Base-by-base conservation (phyloP, 2,329 filamentous ascomycete genomes). In the Aspergillus floridensis region DNA sequence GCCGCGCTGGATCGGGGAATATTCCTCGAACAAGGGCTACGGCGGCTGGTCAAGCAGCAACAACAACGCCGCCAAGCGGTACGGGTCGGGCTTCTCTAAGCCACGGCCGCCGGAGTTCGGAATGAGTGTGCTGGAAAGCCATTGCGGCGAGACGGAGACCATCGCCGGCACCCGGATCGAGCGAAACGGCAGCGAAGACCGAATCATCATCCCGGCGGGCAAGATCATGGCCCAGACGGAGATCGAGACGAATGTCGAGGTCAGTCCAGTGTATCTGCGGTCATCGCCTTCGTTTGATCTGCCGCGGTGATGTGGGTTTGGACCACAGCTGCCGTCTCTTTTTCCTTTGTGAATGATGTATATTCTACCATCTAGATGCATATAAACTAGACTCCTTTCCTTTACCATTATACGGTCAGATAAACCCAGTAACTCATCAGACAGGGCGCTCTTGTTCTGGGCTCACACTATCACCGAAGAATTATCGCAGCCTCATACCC, bases 1-100 rank as follows among this genome's bases (percentile, higher is more conserved):
- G n/a, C 78, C 78, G n/a, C 66, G 72, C 65, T 67, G 81, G 57
- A 71, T 73, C 21, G 70, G 71, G 62, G 71, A 73, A 53, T 72
- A 73, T 63, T 68, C 65, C 44, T 64, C 65, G 47, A 64, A 65
- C 31, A 66, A 63, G 46, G 64, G 64, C 29, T 71, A 69, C 56
- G 61, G 63, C 3, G 61, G 63, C n/a, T 70, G 64, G 64, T 68
- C 69, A 5, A 57, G 65, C 19, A 62, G 65, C 14, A 65, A 62
- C 22, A 59, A 50, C 19, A 59, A 50, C 14, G 63, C 59, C 31
- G 50, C 51, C 7, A 63, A 59, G 16, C 62, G 66, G 19, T 66
- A 66, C 38, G 64, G 61, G n/a, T 65, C 69, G n/a, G 69, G 66
- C 6, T 73, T 73, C 55, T 65, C 68, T 5, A 69, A 65, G 32